Conservation (phyloP, 176 grass and related monocot species). For the Eleusine coracana region DNA sequence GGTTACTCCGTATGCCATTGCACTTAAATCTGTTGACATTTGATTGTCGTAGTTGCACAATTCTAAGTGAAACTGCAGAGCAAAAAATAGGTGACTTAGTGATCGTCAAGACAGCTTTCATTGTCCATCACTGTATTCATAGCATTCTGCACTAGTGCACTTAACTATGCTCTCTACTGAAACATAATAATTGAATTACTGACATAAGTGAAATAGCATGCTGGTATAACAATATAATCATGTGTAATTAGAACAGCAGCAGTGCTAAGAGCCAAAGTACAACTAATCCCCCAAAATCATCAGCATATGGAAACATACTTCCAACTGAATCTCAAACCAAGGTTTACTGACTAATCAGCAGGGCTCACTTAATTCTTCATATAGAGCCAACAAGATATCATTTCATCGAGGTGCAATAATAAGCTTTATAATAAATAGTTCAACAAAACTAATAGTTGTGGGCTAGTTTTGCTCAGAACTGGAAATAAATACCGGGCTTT, state of each 20-base stretch:
- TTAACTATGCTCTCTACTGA: background rate
- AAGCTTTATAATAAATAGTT: background rate
- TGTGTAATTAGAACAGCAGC: background rate
- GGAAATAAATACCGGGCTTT: background rate
- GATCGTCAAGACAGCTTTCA: background rate
- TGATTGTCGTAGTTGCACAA: slow-evolving; percentile 46
- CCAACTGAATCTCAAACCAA: background rate
- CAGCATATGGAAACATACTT: background rate
- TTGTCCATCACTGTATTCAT: background rate
- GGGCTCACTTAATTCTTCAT: background rate
- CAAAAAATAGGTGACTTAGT: slow-evolving; percentile 34
- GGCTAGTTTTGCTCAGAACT: background rate
- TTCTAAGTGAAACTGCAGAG: slow-evolving; percentile 57
- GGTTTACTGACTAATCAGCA: background rate
- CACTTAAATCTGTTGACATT: slow-evolving; percentile 71
- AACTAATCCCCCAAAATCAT: background rate
- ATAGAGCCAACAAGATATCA: background rate
- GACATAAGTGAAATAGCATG: slow-evolving; percentile 1
- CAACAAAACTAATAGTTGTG: background rate
- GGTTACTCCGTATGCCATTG: slow-evolving; percentile 75
- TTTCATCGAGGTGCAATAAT: background rate
- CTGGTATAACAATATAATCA: background rate
- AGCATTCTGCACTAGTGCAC: background rate
- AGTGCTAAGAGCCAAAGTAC: background rate
- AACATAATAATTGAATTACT: background rate